Percentiles rank a stretch among this genome's conserved stretches.
These are phyloP conservation scores for Erysimum cheiranthoides DNA, from an alignment of 345 rosid genomes.

Conservation along the genomic window DNA sequence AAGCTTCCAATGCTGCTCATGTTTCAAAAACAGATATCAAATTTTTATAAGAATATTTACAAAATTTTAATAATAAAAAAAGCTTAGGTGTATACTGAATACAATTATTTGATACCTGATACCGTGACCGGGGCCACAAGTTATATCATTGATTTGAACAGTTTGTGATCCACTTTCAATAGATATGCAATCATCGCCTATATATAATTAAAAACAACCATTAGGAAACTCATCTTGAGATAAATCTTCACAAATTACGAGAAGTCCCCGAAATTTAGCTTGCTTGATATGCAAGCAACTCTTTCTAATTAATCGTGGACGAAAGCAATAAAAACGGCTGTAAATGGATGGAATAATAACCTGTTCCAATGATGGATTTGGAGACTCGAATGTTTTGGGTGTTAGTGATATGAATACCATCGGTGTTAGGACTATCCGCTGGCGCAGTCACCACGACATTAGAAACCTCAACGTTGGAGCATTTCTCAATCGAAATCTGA, in stretches of 20 bases:
- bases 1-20: slow-evolving; percentile 79
- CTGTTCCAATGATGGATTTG: slow-evolving; percentile 66
- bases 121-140: slow-evolving; percentile 50
- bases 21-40: not conserved
- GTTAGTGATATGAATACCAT: slow-evolving; percentile 77
- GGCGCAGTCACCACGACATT: slow-evolving; percentile 63
- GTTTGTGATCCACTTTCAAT: slow-evolving; percentile 48
- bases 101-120: slow-evolving; percentile 30
- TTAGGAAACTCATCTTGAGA: not conserved
- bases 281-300: slow-evolving; percentile 68
- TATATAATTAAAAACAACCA: not conserved
- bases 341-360: slow-evolving; percentile 38
- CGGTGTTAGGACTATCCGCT: slow-evolving; percentile 77
- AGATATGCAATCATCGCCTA: slow-evolving; percentile 94
- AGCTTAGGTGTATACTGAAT: not conserved
- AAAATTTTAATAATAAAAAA: not conserved
- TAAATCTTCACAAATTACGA: not conserved
- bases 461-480: slow-evolving; percentile 58
- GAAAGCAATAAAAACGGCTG: not conserved
- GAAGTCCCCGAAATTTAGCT: not conserved
- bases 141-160: slow-evolving; percentile 40
- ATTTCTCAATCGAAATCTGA: slow-evolving; percentile 62
- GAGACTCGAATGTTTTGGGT: slow-evolving; percentile 67
- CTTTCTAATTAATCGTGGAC: slow-evolving; percentile 30
- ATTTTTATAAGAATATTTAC: not conserved